Evolutionary conservation across 2,329 filamentous ascomycete species (phyloP), one percentile per base, ranked within the genome.

Genomic region (Ascomycota sp.): DNA sequence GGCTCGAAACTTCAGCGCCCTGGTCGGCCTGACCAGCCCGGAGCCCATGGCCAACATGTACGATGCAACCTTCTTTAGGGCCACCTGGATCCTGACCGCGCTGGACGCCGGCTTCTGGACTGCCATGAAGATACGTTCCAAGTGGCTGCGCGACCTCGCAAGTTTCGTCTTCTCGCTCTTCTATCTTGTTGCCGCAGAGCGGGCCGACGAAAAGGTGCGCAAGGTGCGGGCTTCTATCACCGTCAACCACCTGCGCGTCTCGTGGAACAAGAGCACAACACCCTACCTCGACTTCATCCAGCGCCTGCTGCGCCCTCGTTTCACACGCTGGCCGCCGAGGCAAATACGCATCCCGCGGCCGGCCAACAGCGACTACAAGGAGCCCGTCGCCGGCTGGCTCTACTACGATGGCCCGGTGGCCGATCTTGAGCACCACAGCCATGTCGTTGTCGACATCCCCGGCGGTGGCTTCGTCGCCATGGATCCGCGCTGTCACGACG

Each of bases 31-130:
- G 30, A 83, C 93, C 40, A 85, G 77, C 39, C 86, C 89, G 4
- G 89, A 98, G 44, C 89, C 89, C 13, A 65, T 98, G 45, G 78
- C 85, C 20, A 93, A 92, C 46, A 75, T 95, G 49, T 98, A 98
- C 56, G 82, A 80, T 32, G 65, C 81, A 30, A 74, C 79, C 20
- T 98, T 91, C 56, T 98, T 93, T 51, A 75, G 89, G 29, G 89
- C 89, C 32, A 98, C 89, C 47, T 98, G 89, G 89, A 70, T 95
- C 11, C 74, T 89, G 31, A 98, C 89, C 0, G 89, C 83, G 0
- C 56, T 98, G 35, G 89, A 98, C 43, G 89, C 89, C 5, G 89
- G 89, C 2, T 98, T 94, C 52, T 98, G 89, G 89, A 93, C 83
- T 0, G 89, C 89, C 22, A 98, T 98, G 89, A 76, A 73, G 43